phyloP scores from a whole-genome alignment of 2,329 filamentous ascomycete genomes.

The Monilinia polystroma region DNA sequence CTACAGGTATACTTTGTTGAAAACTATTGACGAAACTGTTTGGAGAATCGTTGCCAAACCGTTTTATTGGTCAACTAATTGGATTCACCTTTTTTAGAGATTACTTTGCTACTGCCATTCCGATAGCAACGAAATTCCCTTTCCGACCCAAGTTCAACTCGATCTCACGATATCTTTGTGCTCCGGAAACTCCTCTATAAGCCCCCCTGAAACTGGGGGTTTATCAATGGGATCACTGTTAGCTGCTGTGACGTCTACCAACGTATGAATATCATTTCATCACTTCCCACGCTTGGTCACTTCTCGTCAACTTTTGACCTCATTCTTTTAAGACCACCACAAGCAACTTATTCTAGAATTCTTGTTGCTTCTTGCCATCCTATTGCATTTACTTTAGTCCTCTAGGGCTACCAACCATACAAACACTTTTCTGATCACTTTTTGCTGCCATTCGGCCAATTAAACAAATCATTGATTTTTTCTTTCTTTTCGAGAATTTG shows the following conservation, averaged over 20 bases:
- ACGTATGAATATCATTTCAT: background rate
- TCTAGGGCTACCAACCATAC: background rate
- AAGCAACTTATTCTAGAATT: background rate
- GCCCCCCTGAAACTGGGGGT: accelerated
- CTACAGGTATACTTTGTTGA: background rate
- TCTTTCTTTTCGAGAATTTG: background rate
- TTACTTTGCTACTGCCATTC: background rate
- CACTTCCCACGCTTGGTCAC: background rate
- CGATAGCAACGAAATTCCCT: background rate
- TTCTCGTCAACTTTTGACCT: background rate
- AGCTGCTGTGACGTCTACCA: accelerated
- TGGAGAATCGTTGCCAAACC: accelerated
- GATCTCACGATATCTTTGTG: accelerated
- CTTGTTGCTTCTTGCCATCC: background rate
- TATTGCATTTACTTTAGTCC: background rate
- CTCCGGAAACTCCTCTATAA: no score
- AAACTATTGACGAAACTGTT: accelerated
- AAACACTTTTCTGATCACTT: background rate
- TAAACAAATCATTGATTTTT: background rate
- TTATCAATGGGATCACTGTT: background rate
- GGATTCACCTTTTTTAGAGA: background rate
- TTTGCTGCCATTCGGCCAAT: background rate
- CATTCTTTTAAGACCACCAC: background rate
- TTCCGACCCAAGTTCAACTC: background rate
- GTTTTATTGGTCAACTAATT: accelerated